Conservation (phyloP, 257 asterid species). For the Anisodus acutangulus region DNA sequence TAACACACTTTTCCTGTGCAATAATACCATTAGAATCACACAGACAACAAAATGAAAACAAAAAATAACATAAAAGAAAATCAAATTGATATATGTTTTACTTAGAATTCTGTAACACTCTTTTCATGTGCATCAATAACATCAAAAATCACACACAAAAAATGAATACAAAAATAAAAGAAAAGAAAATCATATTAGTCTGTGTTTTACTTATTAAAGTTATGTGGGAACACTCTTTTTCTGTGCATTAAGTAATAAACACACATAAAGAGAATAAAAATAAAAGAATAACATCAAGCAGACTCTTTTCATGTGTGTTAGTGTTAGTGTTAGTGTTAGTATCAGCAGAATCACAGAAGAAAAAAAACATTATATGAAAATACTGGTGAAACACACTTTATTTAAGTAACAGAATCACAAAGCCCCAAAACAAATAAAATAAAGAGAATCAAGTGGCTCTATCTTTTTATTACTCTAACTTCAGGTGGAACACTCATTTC, state of each 20-base stretch:
- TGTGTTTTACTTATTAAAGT: neutral
- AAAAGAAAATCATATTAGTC: neutral
- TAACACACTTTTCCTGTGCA: conserved; percentile 60
- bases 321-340: no score
- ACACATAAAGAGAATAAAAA: neutral
- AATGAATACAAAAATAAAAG: neutral
- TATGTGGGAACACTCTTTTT: neutral
- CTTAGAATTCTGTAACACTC: conserved; percentile 37
- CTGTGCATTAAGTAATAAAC: conserved; percentile 27
- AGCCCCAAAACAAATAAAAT: neutral
- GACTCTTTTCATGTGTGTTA: neutral
- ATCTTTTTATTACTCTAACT: neutral
- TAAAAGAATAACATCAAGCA: neutral
- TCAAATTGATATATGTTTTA: neutral
- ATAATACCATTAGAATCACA: conserved; percentile 33
- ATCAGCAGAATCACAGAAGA: neutral
- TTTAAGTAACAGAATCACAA: conserved; percentile 28
- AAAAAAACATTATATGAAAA: neutral
- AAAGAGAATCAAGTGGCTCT: neutral
- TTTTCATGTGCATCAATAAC: conserved; percentile 52
- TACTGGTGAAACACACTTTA: conserved; percentile 1
- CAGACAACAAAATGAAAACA: conserved; percentile 24
- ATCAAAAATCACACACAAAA: conserved; percentile 30
- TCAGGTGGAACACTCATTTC: conserved; percentile 50
- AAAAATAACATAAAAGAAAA: neutral